These are phyloP conservation scores for Trichophyton simii DNA, from an alignment of 2,329 filamentous ascomycete species.

Conservation along the genomic window DNA sequence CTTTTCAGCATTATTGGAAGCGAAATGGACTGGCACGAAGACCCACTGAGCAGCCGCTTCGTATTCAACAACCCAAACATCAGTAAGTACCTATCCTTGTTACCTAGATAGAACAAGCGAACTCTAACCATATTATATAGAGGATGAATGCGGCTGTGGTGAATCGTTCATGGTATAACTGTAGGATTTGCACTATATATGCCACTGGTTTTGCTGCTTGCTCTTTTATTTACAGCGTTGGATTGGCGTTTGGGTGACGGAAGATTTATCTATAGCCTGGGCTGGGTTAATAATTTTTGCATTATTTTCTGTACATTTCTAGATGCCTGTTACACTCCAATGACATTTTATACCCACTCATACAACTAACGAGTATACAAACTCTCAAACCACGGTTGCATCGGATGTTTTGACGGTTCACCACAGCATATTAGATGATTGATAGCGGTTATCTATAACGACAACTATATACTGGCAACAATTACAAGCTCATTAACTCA, in stretches of 20 bases:
- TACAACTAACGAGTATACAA: too few relatives aligned
- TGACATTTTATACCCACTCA: neutral
- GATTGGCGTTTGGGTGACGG: constrained; percentile 1
- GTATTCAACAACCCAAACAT: constrained; percentile 97
- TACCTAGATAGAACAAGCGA: neutral
- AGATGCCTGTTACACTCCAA: neutral
- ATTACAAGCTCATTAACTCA: too few relatives aligned
- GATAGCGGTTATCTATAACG: too few relatives aligned
- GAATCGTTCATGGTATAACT: constrained; percentile 78
- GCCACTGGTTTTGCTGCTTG: neutral
- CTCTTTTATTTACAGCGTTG: neutral
- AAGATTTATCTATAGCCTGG: neutral
- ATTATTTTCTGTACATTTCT: neutral
- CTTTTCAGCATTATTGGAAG: constrained; percentile 96
- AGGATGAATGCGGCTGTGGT: constrained; percentile 90
- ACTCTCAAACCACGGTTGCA: too few relatives aligned
- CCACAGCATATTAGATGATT: too few relatives aligned
- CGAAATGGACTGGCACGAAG: constrained; percentile 98
- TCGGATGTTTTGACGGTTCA: too few relatives aligned
- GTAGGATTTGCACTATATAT: neutral
- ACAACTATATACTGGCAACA: too few relatives aligned
- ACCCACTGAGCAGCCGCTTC: constrained; percentile 83
- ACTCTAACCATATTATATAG: constrained; percentile 39
- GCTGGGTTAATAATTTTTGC: neutral
- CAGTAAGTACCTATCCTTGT: constrained; percentile 50